Base-by-base conservation (phyloP, 768 basidiomycete species). In the Phanerochaete carnosa region DNA sequence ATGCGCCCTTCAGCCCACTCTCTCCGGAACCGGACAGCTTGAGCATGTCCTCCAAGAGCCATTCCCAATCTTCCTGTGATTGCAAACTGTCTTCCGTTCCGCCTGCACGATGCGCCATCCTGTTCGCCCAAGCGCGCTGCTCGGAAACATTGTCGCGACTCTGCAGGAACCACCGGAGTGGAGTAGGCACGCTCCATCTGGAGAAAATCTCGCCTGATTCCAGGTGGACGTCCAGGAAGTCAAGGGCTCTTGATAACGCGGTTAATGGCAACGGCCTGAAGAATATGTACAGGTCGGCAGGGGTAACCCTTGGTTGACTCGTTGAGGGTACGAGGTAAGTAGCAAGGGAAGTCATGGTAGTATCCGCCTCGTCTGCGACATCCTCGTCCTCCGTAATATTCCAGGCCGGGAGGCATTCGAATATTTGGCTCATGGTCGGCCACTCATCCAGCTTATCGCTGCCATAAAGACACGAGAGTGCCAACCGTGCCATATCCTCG, bases 371-470 rank as follows among this genome's bases (percentile, higher is more conserved):
- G 61, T 93, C 93, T 52, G 80, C 83, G 60, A 90, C 82, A 45
- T 81, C 80, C 50, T 87, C 83, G 43, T 80, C 82, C n/a, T 79
- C 80, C 45, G 77, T 63, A 8, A 86, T 77, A 59, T 86, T 87
- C 93, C 95, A 97, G 2, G 89, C 96, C 0, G 96, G 96, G 32
- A 98, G 80, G 70, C 95, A 99, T 70, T 99, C 96, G 71, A 99
- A 98, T 54, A 99, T 92, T 32, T 79, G 77, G 64, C 89, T 92
- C 95, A 97, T 98, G 3, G 79, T 86, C 0, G 85, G 69, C 93
- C 92, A 96, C 64, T 87, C 81, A 60, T 85, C 78, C 33, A 88
- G 74, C 58, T 82, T 82, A 61, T 86, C 81, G 66, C 84, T 90
- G 15, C 94, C 94, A 63, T 99, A 99, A 25, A 98, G 74, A 67